phyloP scores from a whole-genome alignment of 495 filamentous ascomycete species.

The Melanomma pulvis-pyrius region DNA sequence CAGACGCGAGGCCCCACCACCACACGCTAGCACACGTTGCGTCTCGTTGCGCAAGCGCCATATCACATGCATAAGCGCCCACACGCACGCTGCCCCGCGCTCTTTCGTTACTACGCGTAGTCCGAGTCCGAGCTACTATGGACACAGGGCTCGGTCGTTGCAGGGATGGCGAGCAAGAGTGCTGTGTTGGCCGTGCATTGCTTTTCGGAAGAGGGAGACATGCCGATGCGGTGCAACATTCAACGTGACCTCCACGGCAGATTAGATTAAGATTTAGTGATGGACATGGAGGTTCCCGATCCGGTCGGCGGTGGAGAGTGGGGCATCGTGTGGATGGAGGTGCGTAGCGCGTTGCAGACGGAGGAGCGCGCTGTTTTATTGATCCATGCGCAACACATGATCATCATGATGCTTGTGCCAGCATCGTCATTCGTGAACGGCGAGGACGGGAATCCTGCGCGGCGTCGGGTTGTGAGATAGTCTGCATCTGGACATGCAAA shows the following conservation, averaged over 20 bases:
- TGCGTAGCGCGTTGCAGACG: constrained; percentile 11
- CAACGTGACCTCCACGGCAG: not conserved
- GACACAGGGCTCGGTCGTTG: constrained; percentile 6
- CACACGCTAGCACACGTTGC: too few species aligned
- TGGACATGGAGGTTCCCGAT: not conserved
- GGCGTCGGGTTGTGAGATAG: not conserved
- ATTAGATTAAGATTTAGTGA: not conserved
- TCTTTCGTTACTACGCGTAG: too few species aligned
- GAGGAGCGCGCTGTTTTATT: constrained; percentile 16
- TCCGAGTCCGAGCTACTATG: constrained; percentile 10
- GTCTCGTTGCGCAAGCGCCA: constrained; percentile 11
- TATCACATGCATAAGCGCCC: constrained; percentile 36
- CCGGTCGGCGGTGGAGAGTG: not conserved
- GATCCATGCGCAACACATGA: too few species aligned
- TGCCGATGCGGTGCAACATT: constrained; percentile 23
- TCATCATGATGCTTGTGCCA: not conserved
- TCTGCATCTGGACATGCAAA: not conserved
- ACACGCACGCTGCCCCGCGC: not conserved
- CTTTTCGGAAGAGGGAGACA: not conserved
- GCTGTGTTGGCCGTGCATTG: constrained; percentile 29
- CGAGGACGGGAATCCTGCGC: not conserved
- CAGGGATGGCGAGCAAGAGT: not conserved
- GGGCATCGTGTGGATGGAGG: constrained; percentile 18
- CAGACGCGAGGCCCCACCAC: constrained; percentile 17
- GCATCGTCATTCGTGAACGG: too few species aligned